Conservation (phyloP, 306 rosid genomes). For the Casuarina cunninghamiana region DNA sequence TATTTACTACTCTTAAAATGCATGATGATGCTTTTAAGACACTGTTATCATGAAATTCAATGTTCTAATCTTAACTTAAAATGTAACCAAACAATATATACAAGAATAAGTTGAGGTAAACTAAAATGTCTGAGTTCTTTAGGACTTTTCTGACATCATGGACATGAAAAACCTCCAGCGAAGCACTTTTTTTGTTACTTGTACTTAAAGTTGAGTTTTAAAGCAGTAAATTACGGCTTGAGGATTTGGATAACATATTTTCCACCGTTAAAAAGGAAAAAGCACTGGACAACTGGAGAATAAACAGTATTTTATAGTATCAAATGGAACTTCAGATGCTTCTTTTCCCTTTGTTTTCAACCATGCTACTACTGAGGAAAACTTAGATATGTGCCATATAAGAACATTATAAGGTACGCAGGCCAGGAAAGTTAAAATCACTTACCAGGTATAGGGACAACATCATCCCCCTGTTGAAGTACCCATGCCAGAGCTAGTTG, state of each 20-base stretch:
- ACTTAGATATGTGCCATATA: background rate
- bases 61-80: background rate
- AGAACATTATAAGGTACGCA: background rate
- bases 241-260: background rate
- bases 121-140: background rate
- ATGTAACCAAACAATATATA: background rate
- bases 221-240: background rate
- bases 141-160: background rate
- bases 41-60: background rate
- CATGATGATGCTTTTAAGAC: background rate
- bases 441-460: slow-evolving; percentile 54
- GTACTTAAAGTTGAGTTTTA: background rate
- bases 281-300: background rate
- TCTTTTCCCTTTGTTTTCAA: background rate
- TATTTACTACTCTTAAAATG: background rate
- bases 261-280: background rate
- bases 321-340: background rate
- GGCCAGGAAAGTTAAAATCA: background rate
- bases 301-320: background rate
- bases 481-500: slow-evolving; percentile 75
- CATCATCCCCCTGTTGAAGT: slow-evolving; percentile 64
- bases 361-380: background rate
- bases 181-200: background rate
- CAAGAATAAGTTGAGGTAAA: background rate
- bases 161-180: background rate